Percentiles rank a stretch among this genome's conserved stretches.
phyloP scores from a whole-genome alignment of 768 basidiomycete species.

The Galerina marginata region DNA sequence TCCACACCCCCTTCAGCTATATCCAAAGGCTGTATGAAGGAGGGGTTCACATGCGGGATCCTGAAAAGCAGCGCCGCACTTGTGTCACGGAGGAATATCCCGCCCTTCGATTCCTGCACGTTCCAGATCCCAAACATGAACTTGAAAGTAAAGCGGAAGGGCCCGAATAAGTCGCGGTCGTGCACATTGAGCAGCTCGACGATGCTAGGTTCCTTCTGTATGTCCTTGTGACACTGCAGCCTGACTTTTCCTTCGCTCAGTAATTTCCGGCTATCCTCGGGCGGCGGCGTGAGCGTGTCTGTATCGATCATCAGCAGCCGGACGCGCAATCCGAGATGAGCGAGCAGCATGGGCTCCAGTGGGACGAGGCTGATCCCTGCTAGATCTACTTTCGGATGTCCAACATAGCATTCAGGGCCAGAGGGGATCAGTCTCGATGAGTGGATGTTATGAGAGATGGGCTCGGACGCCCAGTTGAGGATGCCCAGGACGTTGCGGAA shows the following conservation, averaged over 20 bases:
- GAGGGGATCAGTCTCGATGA: constrained; percentile 12
- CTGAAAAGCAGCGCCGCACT: too few relatives aligned
- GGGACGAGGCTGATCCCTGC: constrained; percentile 1
- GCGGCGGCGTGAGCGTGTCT: constrained; percentile 1
- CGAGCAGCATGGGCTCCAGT: constrained; percentile 16
- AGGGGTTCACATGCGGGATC: too few relatives aligned
- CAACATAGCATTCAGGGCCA: constrained; percentile 15
- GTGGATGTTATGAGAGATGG: constrained; percentile 11
- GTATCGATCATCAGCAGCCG: constrained; percentile 1
- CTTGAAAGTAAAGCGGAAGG: constrained; percentile 7
- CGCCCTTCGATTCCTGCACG: too few relatives aligned
- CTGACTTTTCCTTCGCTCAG: not conserved
- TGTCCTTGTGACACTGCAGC: constrained; percentile 5
- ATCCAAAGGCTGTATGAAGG: too few relatives aligned
- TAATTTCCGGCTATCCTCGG: not conserved
- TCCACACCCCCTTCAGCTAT: too few relatives aligned
- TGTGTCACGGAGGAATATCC: too few relatives aligned
- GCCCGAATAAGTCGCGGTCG: constrained; percentile 6
- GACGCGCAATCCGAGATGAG: constrained; percentile 15
- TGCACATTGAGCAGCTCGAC: constrained; percentile 11
- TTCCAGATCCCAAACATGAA: constrained; percentile 19
- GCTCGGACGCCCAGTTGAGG: constrained; percentile 16
- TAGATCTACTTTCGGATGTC: constrained; percentile 1
- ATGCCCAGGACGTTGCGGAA: constrained; percentile 11
- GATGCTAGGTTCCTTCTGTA: constrained; percentile 5